phyloP scores from a whole-genome alignment of 805 yeast genomes.

The Wickerhamiella alocasiicola region DNA sequence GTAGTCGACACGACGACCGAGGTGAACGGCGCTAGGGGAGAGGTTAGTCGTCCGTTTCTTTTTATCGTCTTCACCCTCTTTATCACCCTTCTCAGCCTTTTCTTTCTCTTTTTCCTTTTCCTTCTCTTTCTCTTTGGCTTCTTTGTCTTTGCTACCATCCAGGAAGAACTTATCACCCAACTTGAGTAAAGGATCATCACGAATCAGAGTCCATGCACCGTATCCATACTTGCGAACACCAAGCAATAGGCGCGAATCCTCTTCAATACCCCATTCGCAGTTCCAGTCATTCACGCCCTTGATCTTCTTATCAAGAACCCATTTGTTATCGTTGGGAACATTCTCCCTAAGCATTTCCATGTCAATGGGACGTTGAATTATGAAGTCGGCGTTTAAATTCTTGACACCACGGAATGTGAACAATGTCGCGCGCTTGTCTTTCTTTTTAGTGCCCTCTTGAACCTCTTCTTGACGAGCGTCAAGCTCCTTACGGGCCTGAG shows the following conservation, averaged over 20 bases:
- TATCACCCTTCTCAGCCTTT: slow-evolving; percentile 15
- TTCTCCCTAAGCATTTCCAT: slow-evolving; percentile 49
- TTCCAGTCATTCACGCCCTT: slow-evolving; percentile 86
- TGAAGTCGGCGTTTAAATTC: slow-evolving; percentile 79
- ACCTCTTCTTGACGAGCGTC: slow-evolving; percentile 37
- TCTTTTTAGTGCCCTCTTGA: slow-evolving; percentile 38
- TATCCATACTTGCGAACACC: slow-evolving; percentile 91
- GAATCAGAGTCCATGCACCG: slow-evolving; percentile 86
- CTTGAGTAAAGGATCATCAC: slow-evolving; percentile 90
- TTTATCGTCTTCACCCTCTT: slow-evolving; percentile 13
- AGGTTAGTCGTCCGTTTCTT: slow-evolving; percentile 24
- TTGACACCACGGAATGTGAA: slow-evolving; percentile 83
- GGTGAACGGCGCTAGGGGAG: slow-evolving; percentile 78
- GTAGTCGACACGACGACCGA: slow-evolving; percentile 85
- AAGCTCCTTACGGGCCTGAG: slow-evolving; percentile 47
- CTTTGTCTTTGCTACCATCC: slow-evolving; percentile 19
- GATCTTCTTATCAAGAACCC: slow-evolving; percentile 48
- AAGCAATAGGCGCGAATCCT: slow-evolving; percentile 74
- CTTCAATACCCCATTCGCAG: slow-evolving; percentile 69
- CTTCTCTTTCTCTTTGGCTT: slow-evolving; percentile 28
- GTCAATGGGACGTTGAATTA: slow-evolving; percentile 75
- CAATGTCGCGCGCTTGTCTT: slow-evolving; percentile 78
- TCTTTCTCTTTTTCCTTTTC: slow-evolving; percentile 26
- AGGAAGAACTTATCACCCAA: slow-evolving; percentile 74
- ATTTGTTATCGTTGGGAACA: slow-evolving; percentile 45